These are phyloP conservation scores for Yarrowia keelungensis DNA, from an alignment of 805 yeast genomes.

Conservation along the genomic window DNA sequence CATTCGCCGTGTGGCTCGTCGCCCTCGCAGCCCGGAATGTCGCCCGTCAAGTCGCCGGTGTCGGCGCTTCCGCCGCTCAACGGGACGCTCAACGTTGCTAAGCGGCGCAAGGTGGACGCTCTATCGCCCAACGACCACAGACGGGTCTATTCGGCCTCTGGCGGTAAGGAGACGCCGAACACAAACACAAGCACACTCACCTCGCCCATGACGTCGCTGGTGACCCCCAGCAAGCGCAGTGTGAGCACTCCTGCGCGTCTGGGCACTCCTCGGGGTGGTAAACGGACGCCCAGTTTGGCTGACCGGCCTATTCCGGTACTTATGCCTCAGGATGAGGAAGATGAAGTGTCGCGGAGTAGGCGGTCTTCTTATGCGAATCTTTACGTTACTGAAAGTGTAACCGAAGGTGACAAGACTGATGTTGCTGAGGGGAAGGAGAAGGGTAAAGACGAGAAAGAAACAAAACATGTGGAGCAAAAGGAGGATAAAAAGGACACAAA, in stretches of 20 bases:
- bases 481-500: too few relatives aligned
- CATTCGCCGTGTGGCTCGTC: conserved; percentile 24
- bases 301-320: conserved; percentile 33
- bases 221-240: conserved; percentile 22
- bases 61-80: conserved; percentile 21
- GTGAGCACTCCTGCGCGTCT: conserved; percentile 24
- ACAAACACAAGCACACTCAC: too few relatives aligned
- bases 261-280: conserved; percentile 21
- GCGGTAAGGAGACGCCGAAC: not conserved
- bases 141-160: not conserved
- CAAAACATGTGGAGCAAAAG: too few relatives aligned
- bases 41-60: conserved; percentile 34
- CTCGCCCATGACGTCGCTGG: not conserved
- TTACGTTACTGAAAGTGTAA: not conserved
- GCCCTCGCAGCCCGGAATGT: conserved; percentile 17
- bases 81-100: conserved; percentile 18
- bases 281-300: conserved; percentile 21
- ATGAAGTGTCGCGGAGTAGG: not conserved
- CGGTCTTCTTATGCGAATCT: conserved; percentile 5
- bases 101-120: conserved; percentile 25
- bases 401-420: not conserved
- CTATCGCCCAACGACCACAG: conserved; percentile 8
- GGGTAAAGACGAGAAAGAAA: too few relatives aligned
- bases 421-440: not conserved
- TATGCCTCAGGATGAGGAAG: conserved; percentile 20